Conservation (phyloP, 83 land plant genomes). For the Picea engelmannii region DNA sequence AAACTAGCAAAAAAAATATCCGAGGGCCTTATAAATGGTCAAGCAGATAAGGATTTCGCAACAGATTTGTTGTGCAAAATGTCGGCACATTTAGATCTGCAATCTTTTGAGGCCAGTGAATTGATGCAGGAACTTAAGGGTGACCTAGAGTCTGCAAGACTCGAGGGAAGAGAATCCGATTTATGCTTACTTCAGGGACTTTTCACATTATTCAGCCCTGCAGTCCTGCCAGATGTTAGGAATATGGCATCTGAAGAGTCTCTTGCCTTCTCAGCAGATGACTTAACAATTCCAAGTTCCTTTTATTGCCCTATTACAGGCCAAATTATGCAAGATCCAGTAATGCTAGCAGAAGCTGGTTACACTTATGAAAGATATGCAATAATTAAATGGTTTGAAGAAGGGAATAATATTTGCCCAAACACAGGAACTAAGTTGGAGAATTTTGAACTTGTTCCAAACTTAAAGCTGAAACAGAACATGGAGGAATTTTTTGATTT, state of each 20-base stretch:
- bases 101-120: constrained; percentile 18
- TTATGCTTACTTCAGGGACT: constrained; percentile 11
- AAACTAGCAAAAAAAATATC: constrained; percentile 16
- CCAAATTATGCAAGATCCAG: constrained; percentile 34
- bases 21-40: constrained; percentile 11
- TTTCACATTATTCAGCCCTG: constrained; percentile 13
- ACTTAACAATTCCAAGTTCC: constrained; percentile 23
- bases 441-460: constrained; percentile 28
- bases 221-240: constrained; percentile 21
- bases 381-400: constrained; percentile 31
- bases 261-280: background rate
- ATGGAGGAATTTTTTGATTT: constrained; percentile 35
- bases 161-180: constrained; percentile 15
- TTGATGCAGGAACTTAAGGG: constrained; percentile 25
- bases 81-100: constrained; percentile 8
- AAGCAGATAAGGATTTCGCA: constrained; percentile 12
- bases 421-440: constrained; percentile 20
- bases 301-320: constrained; percentile 34
- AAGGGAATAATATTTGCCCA: constrained; percentile 31
- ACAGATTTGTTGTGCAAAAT: constrained; percentile 18
- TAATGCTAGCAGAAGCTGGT: constrained; percentile 35
- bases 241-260: constrained; percentile 24
- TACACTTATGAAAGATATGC: constrained; percentile 35
- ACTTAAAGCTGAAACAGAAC: constrained; percentile 24
- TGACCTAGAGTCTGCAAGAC: constrained; percentile 25